phyloP scores from a whole-genome alignment of 345 rosid species.

The Acer negundo region DNA sequence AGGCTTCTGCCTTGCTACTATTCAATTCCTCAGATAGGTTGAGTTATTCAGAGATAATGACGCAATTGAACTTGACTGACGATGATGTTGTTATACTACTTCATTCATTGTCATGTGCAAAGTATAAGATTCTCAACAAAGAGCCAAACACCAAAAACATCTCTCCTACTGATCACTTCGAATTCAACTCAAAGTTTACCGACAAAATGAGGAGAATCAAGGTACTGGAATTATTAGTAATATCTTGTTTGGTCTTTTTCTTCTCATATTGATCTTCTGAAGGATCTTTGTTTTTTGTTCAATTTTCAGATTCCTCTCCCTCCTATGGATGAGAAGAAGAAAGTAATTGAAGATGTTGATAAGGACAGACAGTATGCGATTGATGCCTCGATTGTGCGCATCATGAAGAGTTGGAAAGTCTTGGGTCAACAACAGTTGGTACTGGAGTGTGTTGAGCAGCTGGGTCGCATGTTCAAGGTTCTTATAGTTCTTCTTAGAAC shows the following conservation, averaged over 20 bases:
- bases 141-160: slow-evolving; percentile 47
- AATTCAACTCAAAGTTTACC: slow-evolving; percentile 59
- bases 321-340: slow-evolving; percentile 66
- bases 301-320: slow-evolving; percentile 63
- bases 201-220: slow-evolving; percentile 78
- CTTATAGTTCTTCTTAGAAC: background rate
- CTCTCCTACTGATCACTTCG: slow-evolving; percentile 41
- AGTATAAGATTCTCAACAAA: slow-evolving; percentile 53
- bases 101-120: slow-evolving; percentile 60
- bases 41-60: slow-evolving; percentile 67
- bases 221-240: slow-evolving; percentile 27
- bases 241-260: background rate
- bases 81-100: slow-evolving; percentile 66
- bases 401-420: slow-evolving; percentile 73
- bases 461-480: slow-evolving; percentile 76
- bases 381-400: slow-evolving; percentile 76
- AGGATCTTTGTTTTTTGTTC: slow-evolving; percentile 1
- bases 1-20: slow-evolving; percentile 68
- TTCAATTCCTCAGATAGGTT: slow-evolving; percentile 63
- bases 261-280: background rate
- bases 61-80: slow-evolving; percentile 58
- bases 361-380: slow-evolving; percentile 72
- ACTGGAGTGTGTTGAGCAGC: slow-evolving; percentile 63
- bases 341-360: slow-evolving; percentile 69
- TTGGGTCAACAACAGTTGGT: slow-evolving; percentile 61